Percentiles rank a stretch among this genome's conserved stretches.
These are phyloP conservation scores for Exophiala mesophila DNA, from an alignment of 2,329 filamentous ascomycete species.

Conservation along the genomic window DNA sequence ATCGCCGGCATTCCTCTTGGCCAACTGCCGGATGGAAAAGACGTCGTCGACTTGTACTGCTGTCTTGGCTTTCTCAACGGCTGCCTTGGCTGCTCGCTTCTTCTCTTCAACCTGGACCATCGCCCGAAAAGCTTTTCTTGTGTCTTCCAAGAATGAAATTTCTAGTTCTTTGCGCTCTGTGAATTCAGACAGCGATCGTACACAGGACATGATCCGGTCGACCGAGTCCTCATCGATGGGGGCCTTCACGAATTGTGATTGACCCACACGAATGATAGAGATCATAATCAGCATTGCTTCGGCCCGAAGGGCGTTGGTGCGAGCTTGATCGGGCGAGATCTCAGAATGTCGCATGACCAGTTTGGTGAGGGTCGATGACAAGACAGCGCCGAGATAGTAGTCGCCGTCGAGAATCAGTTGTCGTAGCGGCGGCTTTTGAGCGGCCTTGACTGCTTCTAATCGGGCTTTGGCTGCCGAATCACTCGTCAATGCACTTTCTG, in stretches of 20 bases:
- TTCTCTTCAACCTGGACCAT: constrained; percentile 98
- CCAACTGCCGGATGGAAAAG: constrained; percentile 84
- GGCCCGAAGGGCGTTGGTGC: constrained; percentile 88
- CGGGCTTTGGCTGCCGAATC: constrained; percentile 84
- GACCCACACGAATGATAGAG: constrained; percentile 92
- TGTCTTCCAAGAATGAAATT: constrained; percentile 89
- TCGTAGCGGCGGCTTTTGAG: constrained; percentile 89
- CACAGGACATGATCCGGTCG: constrained; percentile 97
- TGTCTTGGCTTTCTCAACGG: constrained; percentile 84
- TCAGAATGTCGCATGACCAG: constrained; percentile 96
- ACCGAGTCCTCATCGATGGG: constrained; percentile 97
- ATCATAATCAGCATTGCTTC: constrained; percentile 99
- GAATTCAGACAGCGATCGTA: constrained; percentile 87
- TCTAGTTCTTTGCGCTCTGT: constrained; percentile 84
- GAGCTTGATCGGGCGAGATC: constrained; percentile 76
- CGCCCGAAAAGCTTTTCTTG: constrained; percentile 86
- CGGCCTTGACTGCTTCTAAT: constrained; percentile 92
- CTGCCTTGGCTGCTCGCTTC: constrained; percentile 93
- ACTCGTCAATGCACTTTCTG: constrained; percentile 91
- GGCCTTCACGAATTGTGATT: constrained; percentile 97
- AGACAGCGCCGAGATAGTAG: constrained; percentile 89
- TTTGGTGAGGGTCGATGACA: constrained; percentile 95
- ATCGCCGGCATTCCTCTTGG: constrained; percentile 81
- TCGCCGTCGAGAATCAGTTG: constrained; percentile 96
- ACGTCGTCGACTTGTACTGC: constrained; percentile 95